Base-by-base conservation (phyloP, 306 rosid genomes). In the Sechiopsis laciniata region DNA sequence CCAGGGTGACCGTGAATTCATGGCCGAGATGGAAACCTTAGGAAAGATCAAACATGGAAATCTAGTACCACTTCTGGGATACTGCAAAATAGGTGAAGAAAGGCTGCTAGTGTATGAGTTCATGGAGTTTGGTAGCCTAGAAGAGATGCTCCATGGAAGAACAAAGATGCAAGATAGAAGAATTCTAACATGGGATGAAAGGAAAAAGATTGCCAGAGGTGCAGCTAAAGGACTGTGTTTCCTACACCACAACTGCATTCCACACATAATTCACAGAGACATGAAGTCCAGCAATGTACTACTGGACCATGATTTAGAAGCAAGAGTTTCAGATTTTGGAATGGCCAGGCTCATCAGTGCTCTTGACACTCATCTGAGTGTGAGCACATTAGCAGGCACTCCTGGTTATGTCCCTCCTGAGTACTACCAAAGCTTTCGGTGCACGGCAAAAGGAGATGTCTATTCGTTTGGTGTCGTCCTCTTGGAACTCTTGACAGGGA, bases 271-370 rank as follows among this genome's bases (percentile, higher is more conserved):
- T 61, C 98, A 93, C 83, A 67, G 98, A 50, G 98, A 93, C 88
- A 90, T 93, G 98, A 93, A 93, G 82, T 93, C 96, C 19, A 93
- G 98, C 90, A 93, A 93, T 62, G 98, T 93, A 48, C 81, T 93
- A 8, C 87, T 93, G 42, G 98, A 93, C 83, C 76, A 86, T 57
- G 97, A 93, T 77, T 82, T 93, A 92, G 98, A 88, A 14, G 91
- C 98, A 29, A 81, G 98, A 21, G 98, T 93, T 22, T 93, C 98
- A 0, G 98, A 93, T 84, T 93, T 93, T 8, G 98, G 98, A 60
- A 93, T 93, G 98, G 98, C 98, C 13, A 87, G 98, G 82, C 93
- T 93, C 19, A 93, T 93, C 74, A 93, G 98, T 76, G 98, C 98
- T 15, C 96, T 93, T 54, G 98, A 93, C 75, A 93, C 98, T 7